phyloP scores from a whole-genome alignment of 2,329 filamentous ascomycete genomes.

The Monosporascus sp. region DNA sequence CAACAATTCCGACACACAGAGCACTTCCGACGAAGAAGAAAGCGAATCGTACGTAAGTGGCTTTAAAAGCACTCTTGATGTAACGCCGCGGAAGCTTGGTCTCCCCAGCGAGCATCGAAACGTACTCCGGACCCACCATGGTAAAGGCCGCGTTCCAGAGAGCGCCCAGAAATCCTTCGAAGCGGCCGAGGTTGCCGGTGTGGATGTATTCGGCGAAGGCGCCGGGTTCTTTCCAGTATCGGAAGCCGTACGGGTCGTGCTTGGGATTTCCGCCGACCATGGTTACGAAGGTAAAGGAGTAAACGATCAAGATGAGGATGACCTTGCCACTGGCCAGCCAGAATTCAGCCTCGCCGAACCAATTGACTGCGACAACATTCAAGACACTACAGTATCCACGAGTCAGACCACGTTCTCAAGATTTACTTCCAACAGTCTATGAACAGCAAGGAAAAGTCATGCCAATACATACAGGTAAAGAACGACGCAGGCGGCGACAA shows the following conservation, averaged over 20 bases:
- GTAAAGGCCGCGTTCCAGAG: conserved; percentile 48
- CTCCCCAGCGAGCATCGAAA: conserved; percentile 42
- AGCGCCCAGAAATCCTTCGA: conserved; percentile 58
- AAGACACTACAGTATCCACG: conserved; percentile 17
- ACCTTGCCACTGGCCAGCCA: conserved; percentile 39
- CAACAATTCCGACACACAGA: conserved; percentile 55
- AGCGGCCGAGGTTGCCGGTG: conserved; percentile 49
- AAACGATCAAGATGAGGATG: conserved; percentile 25
- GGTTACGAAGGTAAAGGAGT: conserved; percentile 37
- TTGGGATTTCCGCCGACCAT: conserved; percentile 39
- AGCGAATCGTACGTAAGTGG: conserved; percentile 58
- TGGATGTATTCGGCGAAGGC: conserved; percentile 50
- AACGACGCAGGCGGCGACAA: conserved; percentile 30
- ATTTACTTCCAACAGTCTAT: background rate
- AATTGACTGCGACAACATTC: conserved; percentile 37
- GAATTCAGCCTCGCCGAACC: conserved; percentile 42
- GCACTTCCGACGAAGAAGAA: conserved; percentile 61
- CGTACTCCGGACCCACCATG: conserved; percentile 56
- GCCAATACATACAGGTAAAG: conserved; percentile 32
- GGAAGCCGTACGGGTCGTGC: conserved; percentile 30
- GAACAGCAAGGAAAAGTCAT: conserved; percentile 2
- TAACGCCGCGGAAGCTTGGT: conserved; percentile 49
- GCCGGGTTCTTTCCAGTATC: conserved; percentile 43
- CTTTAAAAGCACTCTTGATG: conserved; percentile 57
- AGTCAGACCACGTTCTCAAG: background rate